A percentile compares a stretch with the other conserved stretches of the same genome.
Conservation (phyloP, 1,284 basidiomycete genomes). For the Microbotryum saponariae region DNA sequence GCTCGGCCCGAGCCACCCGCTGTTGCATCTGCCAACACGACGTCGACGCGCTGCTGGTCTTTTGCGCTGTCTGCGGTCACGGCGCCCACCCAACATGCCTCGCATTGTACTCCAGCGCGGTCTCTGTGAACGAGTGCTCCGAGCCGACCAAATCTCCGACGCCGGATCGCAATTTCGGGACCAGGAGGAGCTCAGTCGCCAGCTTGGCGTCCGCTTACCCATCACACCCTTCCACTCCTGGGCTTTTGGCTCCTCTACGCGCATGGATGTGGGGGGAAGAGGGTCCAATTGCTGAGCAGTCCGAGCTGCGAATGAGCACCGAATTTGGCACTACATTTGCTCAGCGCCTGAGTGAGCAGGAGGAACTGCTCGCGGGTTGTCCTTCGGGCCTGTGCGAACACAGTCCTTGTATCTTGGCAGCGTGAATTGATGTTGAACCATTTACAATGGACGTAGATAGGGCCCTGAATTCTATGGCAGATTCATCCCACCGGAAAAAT, state of each 20-base stretch:
- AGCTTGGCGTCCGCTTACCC: constrained; percentile 1
- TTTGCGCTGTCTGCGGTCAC: constrained; percentile 29
- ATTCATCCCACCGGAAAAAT: too few species aligned
- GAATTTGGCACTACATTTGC: neutral
- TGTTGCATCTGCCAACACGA: constrained; percentile 30
- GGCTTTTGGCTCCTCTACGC: constrained; percentile 18
- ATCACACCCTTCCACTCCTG: constrained; percentile 29
- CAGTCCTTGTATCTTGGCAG: constrained; percentile 5
- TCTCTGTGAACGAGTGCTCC: neutral
- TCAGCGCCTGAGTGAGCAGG: neutral
- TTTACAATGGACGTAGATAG: too few species aligned
- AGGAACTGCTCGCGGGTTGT: constrained; percentile 7
- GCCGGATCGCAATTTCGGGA: constrained; percentile 5
- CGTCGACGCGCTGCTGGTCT: constrained; percentile 15
- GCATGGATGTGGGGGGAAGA: constrained; percentile 25
- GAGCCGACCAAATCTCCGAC: neutral
- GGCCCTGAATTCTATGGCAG: too few species aligned
- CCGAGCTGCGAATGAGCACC: neutral
- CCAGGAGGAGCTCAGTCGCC: neutral
- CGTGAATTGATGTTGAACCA: too few species aligned
- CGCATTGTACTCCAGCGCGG: constrained; percentile 5
- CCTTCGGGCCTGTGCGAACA: constrained; percentile 23
- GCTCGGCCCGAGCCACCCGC: constrained; percentile 5
- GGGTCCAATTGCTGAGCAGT: neutral
- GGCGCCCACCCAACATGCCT: constrained; percentile 26